phyloP scores from a whole-genome alignment of 306 rosid genomes.

The Lotus japonicus region DNA sequence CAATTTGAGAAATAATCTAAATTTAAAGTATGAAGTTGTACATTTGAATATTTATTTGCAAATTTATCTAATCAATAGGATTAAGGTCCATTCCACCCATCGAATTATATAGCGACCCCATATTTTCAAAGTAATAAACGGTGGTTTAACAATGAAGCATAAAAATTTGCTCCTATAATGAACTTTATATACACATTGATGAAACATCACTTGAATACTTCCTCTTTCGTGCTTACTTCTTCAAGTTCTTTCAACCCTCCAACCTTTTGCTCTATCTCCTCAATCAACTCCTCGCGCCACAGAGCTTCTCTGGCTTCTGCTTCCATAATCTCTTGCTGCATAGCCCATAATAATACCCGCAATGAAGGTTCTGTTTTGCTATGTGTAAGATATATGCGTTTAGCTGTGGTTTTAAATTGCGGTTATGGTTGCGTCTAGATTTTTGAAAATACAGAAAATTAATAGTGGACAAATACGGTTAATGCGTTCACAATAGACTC shows the following conservation, averaged over 20 bases:
- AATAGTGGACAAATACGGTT: no score
- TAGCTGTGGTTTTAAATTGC: no score
- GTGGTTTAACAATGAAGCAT: neutral
- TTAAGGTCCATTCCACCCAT: neutral
- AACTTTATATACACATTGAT: slow-evolving; percentile 6
- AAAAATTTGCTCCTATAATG: neutral
- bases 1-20: neutral
- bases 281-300: slow-evolving; percentile 80
- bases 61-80: neutral
- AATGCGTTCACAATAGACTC: no score
- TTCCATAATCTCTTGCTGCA: slow-evolving; percentile 83
- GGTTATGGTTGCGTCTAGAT: no score
- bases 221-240: slow-evolving; percentile 63
- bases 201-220: slow-evolving; percentile 23
- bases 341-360: neutral
- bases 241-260: slow-evolving; percentile 76
- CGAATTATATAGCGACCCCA: neutral
- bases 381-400: neutral
- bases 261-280: slow-evolving; percentile 82
- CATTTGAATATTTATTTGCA: neutral
- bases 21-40: neutral
- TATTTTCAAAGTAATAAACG: neutral
- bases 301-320: slow-evolving; percentile 70
- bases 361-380: neutral
- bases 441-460: no score